phyloP scores from a whole-genome alignment of 345 rosid genomes.

The Iberis pinnata region DNA sequence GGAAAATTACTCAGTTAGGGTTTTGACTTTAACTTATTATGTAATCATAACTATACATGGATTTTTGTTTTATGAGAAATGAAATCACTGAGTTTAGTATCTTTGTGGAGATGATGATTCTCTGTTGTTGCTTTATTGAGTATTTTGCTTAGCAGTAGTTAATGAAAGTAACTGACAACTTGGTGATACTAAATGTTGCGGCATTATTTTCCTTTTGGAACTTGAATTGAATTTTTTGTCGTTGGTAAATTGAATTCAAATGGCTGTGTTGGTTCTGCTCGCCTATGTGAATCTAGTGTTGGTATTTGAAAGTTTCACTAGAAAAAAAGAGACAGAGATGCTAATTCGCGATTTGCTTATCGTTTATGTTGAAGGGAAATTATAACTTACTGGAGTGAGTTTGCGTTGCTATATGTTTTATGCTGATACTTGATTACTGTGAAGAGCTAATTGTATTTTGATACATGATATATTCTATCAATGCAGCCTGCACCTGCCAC shows the following conservation, averaged over 20 bases:
- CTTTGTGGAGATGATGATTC: neutral
- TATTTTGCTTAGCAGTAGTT: neutral
- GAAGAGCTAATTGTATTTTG: neutral
- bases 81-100: neutral
- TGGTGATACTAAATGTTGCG: neutral
- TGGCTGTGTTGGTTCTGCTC: neutral
- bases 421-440: conserved; percentile 2
- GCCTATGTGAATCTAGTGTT: neutral
- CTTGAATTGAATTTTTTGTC: too few species aligned
- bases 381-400: neutral
- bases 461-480: conserved; percentile 9
- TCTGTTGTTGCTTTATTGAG: neutral
- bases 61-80: conserved; percentile 6
- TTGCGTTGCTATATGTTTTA: neutral
- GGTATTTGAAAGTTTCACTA: neutral
- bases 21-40: neutral
- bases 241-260: too few species aligned
- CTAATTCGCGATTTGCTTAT: neutral
- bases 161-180: neutral
- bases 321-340: neutral
- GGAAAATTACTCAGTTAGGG: neutral
- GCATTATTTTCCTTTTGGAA: too few species aligned
- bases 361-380: neutral
- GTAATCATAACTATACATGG: neutral
- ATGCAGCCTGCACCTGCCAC: conserved; percentile 85